phyloP scores from a whole-genome alignment of 2,329 filamentous ascomycete genomes.

The Aureobasidium melanogenum region DNA sequence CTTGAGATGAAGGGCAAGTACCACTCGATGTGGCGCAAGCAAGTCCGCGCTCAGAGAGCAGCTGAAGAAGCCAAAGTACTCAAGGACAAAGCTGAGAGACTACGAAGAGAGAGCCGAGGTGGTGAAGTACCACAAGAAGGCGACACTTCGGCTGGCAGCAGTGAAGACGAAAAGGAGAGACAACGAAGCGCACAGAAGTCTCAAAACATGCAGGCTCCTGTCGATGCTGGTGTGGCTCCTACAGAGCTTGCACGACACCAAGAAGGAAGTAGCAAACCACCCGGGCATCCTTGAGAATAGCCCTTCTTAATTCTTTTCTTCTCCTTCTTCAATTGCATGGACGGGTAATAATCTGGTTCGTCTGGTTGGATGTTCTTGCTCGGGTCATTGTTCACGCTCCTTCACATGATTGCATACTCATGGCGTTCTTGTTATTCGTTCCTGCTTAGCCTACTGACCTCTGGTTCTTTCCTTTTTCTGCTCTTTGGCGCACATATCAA shows the following conservation, averaged over 20 bases:
- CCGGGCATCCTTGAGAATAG: slow-evolving; percentile 16
- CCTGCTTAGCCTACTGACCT: not conserved
- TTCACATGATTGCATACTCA: not conserved
- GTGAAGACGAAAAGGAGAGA: slow-evolving; percentile 26
- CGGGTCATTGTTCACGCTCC: not conserved
- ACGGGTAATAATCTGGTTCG: not conserved
- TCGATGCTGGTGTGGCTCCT: slow-evolving; percentile 5
- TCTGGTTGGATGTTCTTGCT: not conserved
- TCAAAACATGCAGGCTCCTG: slow-evolving; percentile 13
- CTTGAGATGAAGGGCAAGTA: slow-evolving; percentile 39
- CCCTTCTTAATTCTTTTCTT: not conserved
- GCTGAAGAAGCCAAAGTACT: slow-evolving; percentile 41
- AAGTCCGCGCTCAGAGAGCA: slow-evolving; percentile 41
- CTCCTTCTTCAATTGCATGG: not conserved
- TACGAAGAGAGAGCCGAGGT: slow-evolving; percentile 35
- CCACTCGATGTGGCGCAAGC: slow-evolving; percentile 44
- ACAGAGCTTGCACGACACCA: slow-evolving; percentile 7
- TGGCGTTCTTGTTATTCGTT: not conserved
- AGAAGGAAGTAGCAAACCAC: slow-evolving; percentile 15
- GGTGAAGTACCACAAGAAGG: slow-evolving; percentile 18
- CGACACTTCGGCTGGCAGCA: slow-evolving; percentile 30
- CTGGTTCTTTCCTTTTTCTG: not conserved
- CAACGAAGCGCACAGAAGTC: not conserved
- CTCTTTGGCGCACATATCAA: not conserved
- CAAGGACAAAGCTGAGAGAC: slow-evolving; percentile 41